Evolutionary conservation across 768 basidiomycete genomes (phyloP), one percentile per base, ranked within the genome.

Genomic region (Auriscalpium microsporum): DNA sequence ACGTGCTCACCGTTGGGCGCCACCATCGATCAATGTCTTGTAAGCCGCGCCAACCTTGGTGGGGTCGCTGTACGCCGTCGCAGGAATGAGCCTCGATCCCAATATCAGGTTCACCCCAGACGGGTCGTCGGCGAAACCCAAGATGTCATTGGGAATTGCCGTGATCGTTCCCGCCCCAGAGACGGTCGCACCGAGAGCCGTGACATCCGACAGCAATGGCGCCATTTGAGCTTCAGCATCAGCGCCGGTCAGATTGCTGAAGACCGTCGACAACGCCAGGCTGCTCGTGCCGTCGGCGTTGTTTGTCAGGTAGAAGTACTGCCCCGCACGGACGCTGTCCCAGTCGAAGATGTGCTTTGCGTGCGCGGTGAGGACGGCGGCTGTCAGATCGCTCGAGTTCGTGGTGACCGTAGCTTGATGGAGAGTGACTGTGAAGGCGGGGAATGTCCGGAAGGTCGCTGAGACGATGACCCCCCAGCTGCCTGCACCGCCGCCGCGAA

Each of bases 401-500:
- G 63, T 56, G 14, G 48, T n/a, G 54, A 70, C 56, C 16, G 45
- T 40, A 10, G 65, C 48, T 13, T 45, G 28, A 38, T 66, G 64
- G 14, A 62, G 11, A 19, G 68, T 62, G 10, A 49, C 62, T 23
- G 67, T 63, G 59, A 73, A 72, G 28, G 66, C 69, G 6, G 72
- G 69, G 64, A 60, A 70, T 0, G 71, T 70, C 23, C 62, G 64
- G 63, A 73, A 61, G 6, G 72, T 73, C 0, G 70, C 68, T 19
- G 69, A 67, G 28, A 71, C 60, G 44, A 73, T 65, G 19, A 73
- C 65, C n/a, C 71, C 72, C 72, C 70, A 74, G 38, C 66, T 69
- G 8, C 72, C 72, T 10, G 53, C 57, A 4, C 59, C 57, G 5
- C 54, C 60, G 8, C 62, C 62, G 2, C 62, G 58, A 19, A 42